A percentile compares a stretch with the other conserved stretches of the same genome.
phyloP scores from a whole-genome alignment of 345 rosid genomes.

The Arabidopsis suecica region DNA sequence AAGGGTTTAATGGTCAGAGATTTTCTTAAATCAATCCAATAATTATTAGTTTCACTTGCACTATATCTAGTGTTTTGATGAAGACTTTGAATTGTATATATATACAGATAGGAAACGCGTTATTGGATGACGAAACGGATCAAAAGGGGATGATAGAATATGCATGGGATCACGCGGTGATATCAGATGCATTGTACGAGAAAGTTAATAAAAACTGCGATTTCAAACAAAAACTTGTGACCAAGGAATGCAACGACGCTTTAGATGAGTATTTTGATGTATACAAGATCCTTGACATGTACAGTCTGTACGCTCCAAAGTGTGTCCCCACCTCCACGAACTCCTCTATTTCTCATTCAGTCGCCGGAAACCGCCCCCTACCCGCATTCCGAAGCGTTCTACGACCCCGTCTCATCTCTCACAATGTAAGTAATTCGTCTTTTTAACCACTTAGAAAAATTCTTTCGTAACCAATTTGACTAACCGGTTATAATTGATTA shows the following conservation, averaged over 20 bases:
- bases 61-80: background rate
- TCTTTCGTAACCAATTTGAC: background rate
- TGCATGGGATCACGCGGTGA: conserved; percentile 86
- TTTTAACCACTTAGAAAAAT: background rate
- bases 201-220: conserved; percentile 57
- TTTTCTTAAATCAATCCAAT: background rate
- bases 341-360: conserved; percentile 29
- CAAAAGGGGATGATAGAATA: conserved; percentile 80
- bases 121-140: conserved; percentile 79
- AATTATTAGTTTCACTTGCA: background rate
- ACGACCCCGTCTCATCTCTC: conserved; percentile 54
- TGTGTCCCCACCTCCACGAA: conserved; percentile 42
- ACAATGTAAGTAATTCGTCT: conserved; percentile 45
- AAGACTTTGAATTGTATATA: conserved; percentile 12
- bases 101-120: conserved; percentile 74
- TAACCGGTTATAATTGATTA: background rate
- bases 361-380: conserved; percentile 43
- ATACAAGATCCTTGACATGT: conserved; percentile 70
- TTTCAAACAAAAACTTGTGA: conserved; percentile 44
- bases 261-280: conserved; percentile 54
- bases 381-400: conserved; percentile 41
- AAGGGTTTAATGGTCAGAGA: conserved; percentile 71
- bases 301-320: conserved; percentile 66
- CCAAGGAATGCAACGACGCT: conserved; percentile 49
- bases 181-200: conserved; percentile 65